Conservation (phyloP, 2,329 filamentous ascomycete genomes). For the Cordyceps tenuipes region DNA sequence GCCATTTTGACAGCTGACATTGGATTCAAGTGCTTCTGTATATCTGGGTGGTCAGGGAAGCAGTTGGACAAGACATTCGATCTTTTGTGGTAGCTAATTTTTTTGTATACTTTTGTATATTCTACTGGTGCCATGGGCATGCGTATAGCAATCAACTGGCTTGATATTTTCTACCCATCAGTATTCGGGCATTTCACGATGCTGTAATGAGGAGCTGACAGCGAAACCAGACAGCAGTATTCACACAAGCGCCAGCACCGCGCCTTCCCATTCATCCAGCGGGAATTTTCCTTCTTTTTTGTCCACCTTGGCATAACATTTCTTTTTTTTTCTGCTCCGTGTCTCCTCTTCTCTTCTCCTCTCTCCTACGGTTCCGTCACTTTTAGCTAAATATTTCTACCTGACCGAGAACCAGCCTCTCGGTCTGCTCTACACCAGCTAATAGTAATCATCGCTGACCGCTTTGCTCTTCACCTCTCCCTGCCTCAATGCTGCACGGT, state of each 20-base stretch:
- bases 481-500: neutral
- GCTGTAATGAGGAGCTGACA: neutral
- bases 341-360: neutral
- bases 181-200: too few relatives aligned
- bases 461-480: neutral
- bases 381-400: constrained; percentile 11
- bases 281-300: neutral
- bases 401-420: neutral
- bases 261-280: neutral
- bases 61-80: neutral
- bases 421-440: neutral
- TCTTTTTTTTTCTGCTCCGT: neutral
- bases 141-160: neutral
- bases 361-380: constrained; percentile 2
- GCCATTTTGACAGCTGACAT: neutral
- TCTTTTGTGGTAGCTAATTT: too few relatives aligned
- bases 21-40: neutral
- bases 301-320: neutral
- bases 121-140: neutral
- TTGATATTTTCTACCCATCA: neutral
- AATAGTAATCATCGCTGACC: neutral
- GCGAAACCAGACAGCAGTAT: neutral
- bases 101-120: neutral
- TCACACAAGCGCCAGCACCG: neutral
- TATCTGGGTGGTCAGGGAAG: neutral